Evolutionary conservation across 139 green algal species (phyloP).

Genomic region (Axilococcus clingmanii): DNA sequence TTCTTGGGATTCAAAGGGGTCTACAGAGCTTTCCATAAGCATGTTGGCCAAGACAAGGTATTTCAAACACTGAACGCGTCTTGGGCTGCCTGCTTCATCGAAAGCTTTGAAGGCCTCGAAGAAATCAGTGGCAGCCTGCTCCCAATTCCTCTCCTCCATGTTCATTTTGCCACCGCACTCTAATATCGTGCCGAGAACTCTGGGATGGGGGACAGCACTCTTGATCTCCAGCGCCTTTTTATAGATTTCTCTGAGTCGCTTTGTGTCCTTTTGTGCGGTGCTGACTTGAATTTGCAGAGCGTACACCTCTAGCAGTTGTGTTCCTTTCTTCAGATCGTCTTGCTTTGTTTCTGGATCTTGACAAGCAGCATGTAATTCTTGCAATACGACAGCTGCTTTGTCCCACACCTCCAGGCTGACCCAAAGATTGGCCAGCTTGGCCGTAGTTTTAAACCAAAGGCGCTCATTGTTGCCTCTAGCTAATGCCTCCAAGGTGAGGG

Average conservation of each 20-base stretch:
- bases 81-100: conserved; percentile 69
- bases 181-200: conserved; percentile 95
- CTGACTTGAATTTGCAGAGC: conserved; percentile 95
- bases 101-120: conserved; percentile 99
- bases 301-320: conserved; percentile 96
- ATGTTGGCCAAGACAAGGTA: conserved; percentile 97
- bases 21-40: conserved; percentile 92
- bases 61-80: conserved; percentile 93
- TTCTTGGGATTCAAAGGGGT: conserved; percentile 94
- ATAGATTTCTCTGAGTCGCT: conserved; percentile 84
- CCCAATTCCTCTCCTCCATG: conserved; percentile 85
- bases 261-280: conserved; percentile 89
- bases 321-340: conserved; percentile 95
- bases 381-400: conserved; percentile 62
- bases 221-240: conserved; percentile 72
- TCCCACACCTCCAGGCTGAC: conserved; percentile 67
- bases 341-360: conserved; percentile 74
- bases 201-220: conserved; percentile 91
- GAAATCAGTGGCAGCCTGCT: conserved; percentile 89
- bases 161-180: conserved; percentile 99
- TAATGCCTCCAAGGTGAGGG: conserved; percentile 78
- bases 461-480: conserved; percentile 88
- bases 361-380: conserved; percentile 84
- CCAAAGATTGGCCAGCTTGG: conserved; percentile 92
- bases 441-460: conserved; percentile 98